These are phyloP conservation scores for Rhododendron simsii DNA, from an alignment of 148 eudicot species.

Conservation along the genomic window DNA sequence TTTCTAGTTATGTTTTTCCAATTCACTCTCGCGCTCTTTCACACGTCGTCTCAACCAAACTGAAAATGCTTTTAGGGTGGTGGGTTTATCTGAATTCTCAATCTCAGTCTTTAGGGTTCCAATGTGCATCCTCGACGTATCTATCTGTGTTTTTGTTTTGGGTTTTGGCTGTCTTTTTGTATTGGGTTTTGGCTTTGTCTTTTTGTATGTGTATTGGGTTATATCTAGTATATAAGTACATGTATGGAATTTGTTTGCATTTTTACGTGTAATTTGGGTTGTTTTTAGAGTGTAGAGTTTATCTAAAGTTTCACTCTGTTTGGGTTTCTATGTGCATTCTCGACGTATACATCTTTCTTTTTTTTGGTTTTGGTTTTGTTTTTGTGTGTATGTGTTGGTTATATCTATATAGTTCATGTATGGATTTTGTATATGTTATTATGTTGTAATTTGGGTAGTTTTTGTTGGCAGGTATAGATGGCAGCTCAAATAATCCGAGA, in stretches of 20 bases:
- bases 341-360: background rate
- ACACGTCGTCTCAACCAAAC: background rate
- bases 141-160: background rate
- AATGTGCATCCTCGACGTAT: background rate
- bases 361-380: background rate
- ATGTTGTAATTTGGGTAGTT: background rate
- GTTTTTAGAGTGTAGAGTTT: background rate
- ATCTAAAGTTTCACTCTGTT: background rate
- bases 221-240: background rate
- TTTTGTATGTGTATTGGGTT: background rate
- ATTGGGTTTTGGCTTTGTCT: background rate
- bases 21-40: background rate
- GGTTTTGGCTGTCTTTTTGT: background rate
- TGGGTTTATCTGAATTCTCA: background rate
- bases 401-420: background rate
- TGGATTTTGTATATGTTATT: background rate
- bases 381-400: background rate
- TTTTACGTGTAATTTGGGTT: background rate
- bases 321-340: background rate
- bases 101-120: background rate
- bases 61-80: background rate
- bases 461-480: conserved; percentile 16
- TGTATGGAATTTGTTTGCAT: background rate
- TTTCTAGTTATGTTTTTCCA: background rate
- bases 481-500: conserved; percentile 44